Evolutionary conservation across 2,329 filamentous ascomycete species (phyloP), one percentile per base, ranked within the genome.

Genomic region (Leptographium lundbergii): DNA sequence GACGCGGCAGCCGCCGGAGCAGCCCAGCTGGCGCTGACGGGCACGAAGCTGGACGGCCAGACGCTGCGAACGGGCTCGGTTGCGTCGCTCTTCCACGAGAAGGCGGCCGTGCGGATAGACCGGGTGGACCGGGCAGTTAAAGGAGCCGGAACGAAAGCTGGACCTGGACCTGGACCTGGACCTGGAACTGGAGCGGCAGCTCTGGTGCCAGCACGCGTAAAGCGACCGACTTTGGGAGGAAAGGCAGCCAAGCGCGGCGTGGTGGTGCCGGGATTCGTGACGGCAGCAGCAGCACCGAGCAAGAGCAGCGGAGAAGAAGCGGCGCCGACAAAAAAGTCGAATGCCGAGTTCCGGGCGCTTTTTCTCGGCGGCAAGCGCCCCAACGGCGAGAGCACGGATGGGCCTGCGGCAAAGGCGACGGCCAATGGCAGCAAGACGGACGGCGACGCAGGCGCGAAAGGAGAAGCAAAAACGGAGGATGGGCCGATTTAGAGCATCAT

Each of bases 1-100:
- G 83, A 89, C 56, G 78, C 86, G 2, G 77, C 83, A 2, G 80
- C 84, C 42, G 88, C 88, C 0, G 91, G 91, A 29, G 87, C 81
- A 67, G 88, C 87, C 1, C 76, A 81, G n/a, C 68, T 87, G 9
- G 76, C 75, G 29, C 72, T 87, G 3, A 76, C 82, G 51, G 80
- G 80, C 6, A 67, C 75, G 57, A 77, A 81, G 56, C 78, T 86
- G 52, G 77, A 75, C 54, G 60, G 77, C 3, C 73, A 74, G 42
- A 79, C 73, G 59, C 71, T 87, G 27, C 77, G 75, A 19, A 81
- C 77, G 0, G 84, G 82, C 9, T 73, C 75, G 3, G 67, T 79
- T 25, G 74, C 77, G 17, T 80, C 85, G 60, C 70, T 87, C 29
- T 79, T 81, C 59, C 73, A 73, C 27, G 71, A 77, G 56, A 81